Base-by-base conservation (phyloP, 1,139 yeast genomes). In the Suhomyces ambrosiae region DNA sequence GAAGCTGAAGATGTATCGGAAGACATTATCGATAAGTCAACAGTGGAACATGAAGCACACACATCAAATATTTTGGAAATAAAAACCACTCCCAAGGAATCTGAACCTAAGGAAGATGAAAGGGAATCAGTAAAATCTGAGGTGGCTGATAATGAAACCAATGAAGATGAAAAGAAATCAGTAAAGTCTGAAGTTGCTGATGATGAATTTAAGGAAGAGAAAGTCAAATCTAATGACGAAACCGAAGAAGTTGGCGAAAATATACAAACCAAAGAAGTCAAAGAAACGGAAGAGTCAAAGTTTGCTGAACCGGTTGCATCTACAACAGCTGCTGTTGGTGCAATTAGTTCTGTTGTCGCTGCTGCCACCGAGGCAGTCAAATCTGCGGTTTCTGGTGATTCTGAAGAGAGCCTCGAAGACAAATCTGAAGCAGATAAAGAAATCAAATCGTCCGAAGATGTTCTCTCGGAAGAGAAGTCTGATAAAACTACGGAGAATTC, bases 341-440 rank as follows among this genome's bases (percentile, higher is more conserved):
- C 30, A 5, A 14, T 33, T 17, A 32, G 38, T n/a, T 37, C 41
- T 23, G 49, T 44, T 24, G 40, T 40, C 27, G 46, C 41, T 16
- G 40, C 41, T 26, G 45, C 42, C 12, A 45, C 42, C 11, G 44
- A 37, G 21, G 52, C 45, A 25, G 48, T 33, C 11, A 32, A 32
- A 12, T 32, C 40, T 21, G 27, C 33, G 2, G 16, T 32, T 17
- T 7, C 26, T 17, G 30, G 23, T n/a, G 44, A 35, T 3, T 10
- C 37, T 30, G 17, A 27, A 2, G 33, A 22, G 9, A 22, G n/a
- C n/a, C n/a, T n/a, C n/a, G n/a, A n/a, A n/a, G n/a, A n/a, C n/a
- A n/a, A n/a, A n/a, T n/a, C n/a, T n/a, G n/a, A n/a, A n/a, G n/a
- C n/a, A n/a, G n/a, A n/a, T n/a, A n/a, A n/a, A n/a, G n/a, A n/a